Conservation (phyloP, 2,329 filamentous ascomycete species). For the Boeremia lycopersici region DNA sequence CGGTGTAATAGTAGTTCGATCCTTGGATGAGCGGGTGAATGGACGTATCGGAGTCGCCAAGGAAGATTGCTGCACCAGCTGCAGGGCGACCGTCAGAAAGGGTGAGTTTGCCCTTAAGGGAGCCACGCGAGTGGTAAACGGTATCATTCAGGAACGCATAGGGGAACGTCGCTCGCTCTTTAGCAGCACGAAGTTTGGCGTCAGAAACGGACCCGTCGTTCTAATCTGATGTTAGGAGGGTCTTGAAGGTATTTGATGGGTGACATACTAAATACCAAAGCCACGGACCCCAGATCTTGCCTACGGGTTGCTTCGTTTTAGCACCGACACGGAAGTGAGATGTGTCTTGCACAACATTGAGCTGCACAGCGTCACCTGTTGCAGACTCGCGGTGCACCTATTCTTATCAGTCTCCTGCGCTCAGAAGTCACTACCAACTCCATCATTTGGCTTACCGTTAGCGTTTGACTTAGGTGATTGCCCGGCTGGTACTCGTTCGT, state of each 20-base stretch:
- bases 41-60: conserved; percentile 51
- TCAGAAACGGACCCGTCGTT: conserved; percentile 54
- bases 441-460: conserved; percentile 35
- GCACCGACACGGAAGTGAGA: conserved; percentile 25
- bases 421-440: not conserved
- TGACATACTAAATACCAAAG: conserved; percentile 31
- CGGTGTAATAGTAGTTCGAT: conserved; percentile 53
- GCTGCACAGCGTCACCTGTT: conserved; percentile 55
- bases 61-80: conserved; percentile 53
- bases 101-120: conserved; percentile 48
- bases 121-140: conserved; percentile 53
- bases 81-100: conserved; percentile 55
- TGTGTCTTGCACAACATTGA: conserved; percentile 59
- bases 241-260: not conserved
- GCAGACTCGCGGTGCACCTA: conserved; percentile 53
- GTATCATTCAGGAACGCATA: conserved; percentile 53
- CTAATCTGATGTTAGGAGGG: conserved; percentile 18
- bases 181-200: conserved; percentile 41
- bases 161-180: conserved; percentile 51
- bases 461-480: conserved; percentile 56
- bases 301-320: conserved; percentile 31
- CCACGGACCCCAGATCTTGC: conserved; percentile 36
- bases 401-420: not conserved
- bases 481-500: conserved; percentile 46
- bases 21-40: conserved; percentile 53